These are phyloP conservation scores for Aechmea fasciata DNA, from an alignment of 176 grass and related monocot genomes.

Conservation along the genomic window DNA sequence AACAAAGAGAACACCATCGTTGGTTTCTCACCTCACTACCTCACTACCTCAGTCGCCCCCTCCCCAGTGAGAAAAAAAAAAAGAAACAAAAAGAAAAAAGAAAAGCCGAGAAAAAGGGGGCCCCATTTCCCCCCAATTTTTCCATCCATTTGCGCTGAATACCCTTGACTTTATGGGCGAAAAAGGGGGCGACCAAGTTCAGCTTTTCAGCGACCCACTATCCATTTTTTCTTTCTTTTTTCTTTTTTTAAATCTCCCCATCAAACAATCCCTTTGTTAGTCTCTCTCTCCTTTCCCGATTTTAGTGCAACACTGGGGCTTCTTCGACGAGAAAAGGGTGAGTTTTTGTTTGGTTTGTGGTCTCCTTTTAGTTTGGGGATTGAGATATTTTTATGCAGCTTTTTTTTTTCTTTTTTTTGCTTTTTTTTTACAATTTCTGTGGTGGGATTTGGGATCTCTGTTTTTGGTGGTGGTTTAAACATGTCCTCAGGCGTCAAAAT, in stretches of 20 bases:
- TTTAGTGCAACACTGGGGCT: not conserved
- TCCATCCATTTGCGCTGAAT: not conserved
- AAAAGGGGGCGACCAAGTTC: slow-evolving; percentile 24
- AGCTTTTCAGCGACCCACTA: slow-evolving; percentile 25
- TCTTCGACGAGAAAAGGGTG: not conserved
- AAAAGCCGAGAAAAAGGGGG: no score
- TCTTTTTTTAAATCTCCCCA: not conserved
- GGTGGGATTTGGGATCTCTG: not conserved
- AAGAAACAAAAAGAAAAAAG: no score
- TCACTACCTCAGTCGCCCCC: no score
- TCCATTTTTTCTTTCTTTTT: not conserved
- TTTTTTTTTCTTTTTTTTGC: not conserved
- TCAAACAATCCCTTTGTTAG: not conserved
- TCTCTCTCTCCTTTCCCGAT: not conserved
- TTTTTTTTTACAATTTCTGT: not conserved
- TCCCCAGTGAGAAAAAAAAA: no score
- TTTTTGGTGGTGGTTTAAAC: not conserved
- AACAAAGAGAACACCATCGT: no score
- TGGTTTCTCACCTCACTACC: no score
- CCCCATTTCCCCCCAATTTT: not conserved
- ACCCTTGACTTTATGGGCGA: slow-evolving; percentile 18
- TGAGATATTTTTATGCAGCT: not conserved
- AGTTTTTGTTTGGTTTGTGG: not conserved
- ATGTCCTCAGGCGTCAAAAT: not conserved
- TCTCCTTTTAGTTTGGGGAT: not conserved